Percentiles rank a stretch among this genome's conserved stretches.
These are phyloP conservation scores for Paraphoma chrysanthemicola DNA, from an alignment of 2,329 filamentous ascomycete species.

Conservation along the genomic window DNA sequence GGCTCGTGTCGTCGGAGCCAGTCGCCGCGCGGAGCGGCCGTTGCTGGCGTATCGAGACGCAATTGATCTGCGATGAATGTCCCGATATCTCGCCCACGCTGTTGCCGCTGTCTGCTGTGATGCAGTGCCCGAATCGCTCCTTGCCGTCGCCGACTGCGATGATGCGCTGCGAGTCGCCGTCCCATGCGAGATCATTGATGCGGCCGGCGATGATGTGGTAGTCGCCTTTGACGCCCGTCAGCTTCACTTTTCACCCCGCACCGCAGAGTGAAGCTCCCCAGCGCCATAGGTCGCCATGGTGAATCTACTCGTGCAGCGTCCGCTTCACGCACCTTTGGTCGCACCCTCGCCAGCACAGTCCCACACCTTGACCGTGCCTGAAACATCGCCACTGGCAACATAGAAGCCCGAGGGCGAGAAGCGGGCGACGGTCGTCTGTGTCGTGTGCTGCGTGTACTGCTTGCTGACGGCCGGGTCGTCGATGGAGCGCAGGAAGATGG, in stretches of 20 bases:
- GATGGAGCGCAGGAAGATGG: slow-evolving; percentile 93
- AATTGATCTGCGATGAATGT: slow-evolving; percentile 89
- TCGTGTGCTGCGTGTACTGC: slow-evolving; percentile 92
- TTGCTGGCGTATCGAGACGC: slow-evolving; percentile 87
- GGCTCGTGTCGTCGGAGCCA: slow-evolving; percentile 84
- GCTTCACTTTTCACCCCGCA: slow-evolving; percentile 24
- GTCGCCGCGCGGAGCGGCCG: slow-evolving; percentile 91
- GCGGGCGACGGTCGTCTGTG: slow-evolving; percentile 87
- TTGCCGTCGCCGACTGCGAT: slow-evolving; percentile 96
- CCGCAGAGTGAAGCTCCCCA: not conserved
- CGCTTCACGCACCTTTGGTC: slow-evolving; percentile 69
- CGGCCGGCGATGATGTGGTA: slow-evolving; percentile 93
- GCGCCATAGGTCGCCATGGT: not conserved
- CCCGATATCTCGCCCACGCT: slow-evolving; percentile 93
- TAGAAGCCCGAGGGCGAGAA: slow-evolving; percentile 96
- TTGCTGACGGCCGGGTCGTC: slow-evolving; percentile 83
- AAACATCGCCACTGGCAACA: slow-evolving; percentile 87
- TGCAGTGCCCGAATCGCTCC: slow-evolving; percentile 90
- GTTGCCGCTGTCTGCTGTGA: slow-evolving; percentile 90
- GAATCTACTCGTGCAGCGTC: not conserved
- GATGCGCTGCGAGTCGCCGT: slow-evolving; percentile 93
- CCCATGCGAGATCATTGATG: slow-evolving; percentile 97
- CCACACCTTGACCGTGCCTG: slow-evolving; percentile 89
- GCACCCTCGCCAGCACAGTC: slow-evolving; percentile 84
- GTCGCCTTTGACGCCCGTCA: slow-evolving; percentile 65